These are phyloP conservation scores for Crithidia brevicula DNA, from an alignment of 208 protist species.

Conservation along the genomic window DNA sequence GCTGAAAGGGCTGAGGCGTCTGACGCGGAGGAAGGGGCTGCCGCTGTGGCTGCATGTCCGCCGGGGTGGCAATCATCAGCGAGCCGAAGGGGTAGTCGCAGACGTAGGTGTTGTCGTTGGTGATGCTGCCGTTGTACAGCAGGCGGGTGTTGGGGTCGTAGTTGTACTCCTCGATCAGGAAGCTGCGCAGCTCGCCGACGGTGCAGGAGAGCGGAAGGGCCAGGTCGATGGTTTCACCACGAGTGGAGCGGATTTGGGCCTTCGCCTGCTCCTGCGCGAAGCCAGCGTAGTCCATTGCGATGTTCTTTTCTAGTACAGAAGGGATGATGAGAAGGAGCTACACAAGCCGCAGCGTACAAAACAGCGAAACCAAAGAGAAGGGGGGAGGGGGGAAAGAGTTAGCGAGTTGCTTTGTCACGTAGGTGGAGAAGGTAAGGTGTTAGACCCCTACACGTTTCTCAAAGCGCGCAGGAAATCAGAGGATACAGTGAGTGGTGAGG, in stretches of 20 bases:
- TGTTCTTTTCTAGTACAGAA: neutral
- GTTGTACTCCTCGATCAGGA: constrained; percentile 72
- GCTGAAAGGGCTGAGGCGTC: neutral
- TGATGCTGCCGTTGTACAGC: constrained; percentile 35
- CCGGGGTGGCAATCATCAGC: constrained; percentile 60
- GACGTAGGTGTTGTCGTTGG: constrained; percentile 37
- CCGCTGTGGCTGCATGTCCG: constrained; percentile 26
- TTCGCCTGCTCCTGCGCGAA: constrained; percentile 37
- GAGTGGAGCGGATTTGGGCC: constrained; percentile 59
- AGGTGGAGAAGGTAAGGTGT: too few relatives aligned
- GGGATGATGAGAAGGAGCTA: neutral
- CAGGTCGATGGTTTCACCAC: constrained; percentile 79
- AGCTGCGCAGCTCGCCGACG: constrained; percentile 59
- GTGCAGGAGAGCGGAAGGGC: constrained; percentile 52
- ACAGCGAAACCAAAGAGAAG: too few relatives aligned
- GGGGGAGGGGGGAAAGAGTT: too few relatives aligned
- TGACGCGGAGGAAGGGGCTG: constrained; percentile 11
- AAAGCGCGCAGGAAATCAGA: too few relatives aligned
- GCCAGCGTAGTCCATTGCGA: constrained; percentile 45
- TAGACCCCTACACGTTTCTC: too few relatives aligned
- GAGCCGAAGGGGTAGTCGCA: constrained; percentile 69
- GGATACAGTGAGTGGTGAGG: too few relatives aligned
- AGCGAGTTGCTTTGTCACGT: too few relatives aligned
- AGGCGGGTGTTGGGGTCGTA: constrained; percentile 62
- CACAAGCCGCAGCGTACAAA: too few relatives aligned